These are phyloP conservation scores for Didymella arachidicola DNA, from an alignment of 2,329 filamentous ascomycete species.

Conservation along the genomic window DNA sequence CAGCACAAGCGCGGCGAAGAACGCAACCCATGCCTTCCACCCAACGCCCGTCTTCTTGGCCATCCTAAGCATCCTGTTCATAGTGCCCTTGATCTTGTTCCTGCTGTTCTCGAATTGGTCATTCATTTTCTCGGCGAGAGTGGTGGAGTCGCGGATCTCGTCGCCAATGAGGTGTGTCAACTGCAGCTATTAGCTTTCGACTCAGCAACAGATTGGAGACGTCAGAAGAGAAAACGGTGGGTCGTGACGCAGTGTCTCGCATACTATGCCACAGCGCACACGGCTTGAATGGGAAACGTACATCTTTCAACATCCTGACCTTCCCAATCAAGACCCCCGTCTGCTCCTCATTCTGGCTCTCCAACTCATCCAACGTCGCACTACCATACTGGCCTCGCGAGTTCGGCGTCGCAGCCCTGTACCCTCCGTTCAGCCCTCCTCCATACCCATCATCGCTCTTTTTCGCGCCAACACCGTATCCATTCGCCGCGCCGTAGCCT, in stretches of 20 bases:
- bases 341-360: conserved; percentile 92
- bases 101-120: conserved; percentile 89
- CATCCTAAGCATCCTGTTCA: conserved; percentile 98
- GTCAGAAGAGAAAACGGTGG: too few relatives aligned
- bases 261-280: background rate
- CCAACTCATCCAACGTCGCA: conserved; percentile 88
- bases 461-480: background rate
- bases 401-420: conserved; percentile 55
- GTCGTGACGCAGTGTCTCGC: background rate
- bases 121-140: conserved; percentile 94
- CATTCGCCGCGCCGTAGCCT: background rate
- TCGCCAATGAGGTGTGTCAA: conserved; percentile 93
- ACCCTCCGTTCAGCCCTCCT: conserved; percentile 6
- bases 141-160: conserved; percentile 89
- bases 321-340: conserved; percentile 91
- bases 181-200: conserved; percentile 40
- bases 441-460: conserved; percentile 2
- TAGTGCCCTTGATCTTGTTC: conserved; percentile 82
- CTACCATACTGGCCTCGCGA: conserved; percentile 80
- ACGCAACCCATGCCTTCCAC: conserved; percentile 92
- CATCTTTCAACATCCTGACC: conserved; percentile 87
- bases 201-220: background rate
- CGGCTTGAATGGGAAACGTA: conserved; percentile 56
- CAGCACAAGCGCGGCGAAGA: conserved; percentile 82
- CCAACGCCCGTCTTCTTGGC: conserved; percentile 91